Base-by-base conservation (phyloP, 345 rosid genomes). In the Mangifera indica region DNA sequence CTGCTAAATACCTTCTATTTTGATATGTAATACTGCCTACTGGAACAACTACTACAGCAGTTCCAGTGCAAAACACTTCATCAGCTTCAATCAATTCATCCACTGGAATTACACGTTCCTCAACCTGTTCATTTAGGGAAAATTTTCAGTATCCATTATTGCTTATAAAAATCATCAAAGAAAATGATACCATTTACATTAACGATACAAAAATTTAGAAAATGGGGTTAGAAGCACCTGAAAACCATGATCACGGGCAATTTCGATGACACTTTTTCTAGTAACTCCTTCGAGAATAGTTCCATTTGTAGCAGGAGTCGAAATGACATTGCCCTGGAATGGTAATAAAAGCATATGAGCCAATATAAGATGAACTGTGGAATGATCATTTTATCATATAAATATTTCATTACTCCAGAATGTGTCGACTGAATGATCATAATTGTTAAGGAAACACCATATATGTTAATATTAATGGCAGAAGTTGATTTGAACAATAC, bases 21-120 rank as follows among this genome's bases (percentile, higher is more conserved):
- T 84, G 79, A 72, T 81, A 78, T 5, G 94, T 89, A 52, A 89
- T 74, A 59, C 89, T 85, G 48, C 89, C 91, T 13, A 89, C 94
- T 11, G 91, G 55, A 61, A 89, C 93, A 63, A 87, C 89, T 60
- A 87, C 90, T 20, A 78, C 86, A 2, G 95, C 97, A 12, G 95
- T 88, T 76, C 97, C 97, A 1, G 91, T 91, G 84, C 95, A 91
- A 64, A 91, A 91, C n/a, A 89, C 90, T 84, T 91, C 91, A 26
- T 82, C 83, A 10, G 91, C 93, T 10, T 80, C 82, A 32, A 78
- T 69, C 70, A 89, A 45, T 51, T 89, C 95, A 21, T 87, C 97
- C 45, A 89, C 82, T 0, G 80, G 75, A 73, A 91, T 79, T 14
- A 32, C 46, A 24, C 97, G 81, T 73, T 89, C 97, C 78, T 89